phyloP scores from a whole-genome alignment of 78 protist species.

The Dictyostelium purpureum region DNA sequence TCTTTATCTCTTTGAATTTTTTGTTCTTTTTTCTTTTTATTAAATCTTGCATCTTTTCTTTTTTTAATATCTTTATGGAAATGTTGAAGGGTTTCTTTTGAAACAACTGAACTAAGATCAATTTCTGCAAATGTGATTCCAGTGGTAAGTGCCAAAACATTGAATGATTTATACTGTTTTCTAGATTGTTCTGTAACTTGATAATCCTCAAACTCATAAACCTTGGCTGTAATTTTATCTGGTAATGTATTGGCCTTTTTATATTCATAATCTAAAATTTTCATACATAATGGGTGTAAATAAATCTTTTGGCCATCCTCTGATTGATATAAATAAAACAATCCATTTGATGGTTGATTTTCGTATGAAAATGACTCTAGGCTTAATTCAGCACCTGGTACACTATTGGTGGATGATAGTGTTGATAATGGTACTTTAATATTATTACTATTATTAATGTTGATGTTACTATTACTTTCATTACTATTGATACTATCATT shows the following conservation, averaged over 20 bases:
- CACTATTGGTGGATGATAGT: neutral
- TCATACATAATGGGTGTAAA: conserved; percentile 65
- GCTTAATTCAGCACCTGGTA: neutral
- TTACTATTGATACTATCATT: neutral
- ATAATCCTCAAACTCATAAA: conserved; percentile 18
- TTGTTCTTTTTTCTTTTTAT: conserved; percentile 29
- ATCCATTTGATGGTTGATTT: conserved; percentile 28
- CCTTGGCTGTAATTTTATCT: neutral
- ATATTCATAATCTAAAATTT: conserved; percentile 18
- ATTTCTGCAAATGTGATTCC: conserved; percentile 31
- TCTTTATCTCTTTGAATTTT: conserved; percentile 25
- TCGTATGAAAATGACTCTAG: neutral
- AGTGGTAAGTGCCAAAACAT: conserved; percentile 19
- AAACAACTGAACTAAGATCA: conserved; percentile 1
- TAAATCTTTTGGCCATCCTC: conserved; percentile 62
- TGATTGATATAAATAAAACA: conserved; percentile 54
- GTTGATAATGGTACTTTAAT: neutral
- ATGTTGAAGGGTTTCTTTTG: conserved; percentile 2
- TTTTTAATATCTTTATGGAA: conserved; percentile 6
- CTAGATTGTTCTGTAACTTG: conserved; percentile 12
- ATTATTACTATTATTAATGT: neutral
- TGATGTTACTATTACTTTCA: neutral
- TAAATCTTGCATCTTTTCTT: conserved; percentile 5
- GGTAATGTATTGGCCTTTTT: neutral
- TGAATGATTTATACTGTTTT: conserved; percentile 15